These are phyloP conservation scores for Termitomyces sp. DNA, from an alignment of 768 basidiomycete species.

Conservation along the genomic window DNA sequence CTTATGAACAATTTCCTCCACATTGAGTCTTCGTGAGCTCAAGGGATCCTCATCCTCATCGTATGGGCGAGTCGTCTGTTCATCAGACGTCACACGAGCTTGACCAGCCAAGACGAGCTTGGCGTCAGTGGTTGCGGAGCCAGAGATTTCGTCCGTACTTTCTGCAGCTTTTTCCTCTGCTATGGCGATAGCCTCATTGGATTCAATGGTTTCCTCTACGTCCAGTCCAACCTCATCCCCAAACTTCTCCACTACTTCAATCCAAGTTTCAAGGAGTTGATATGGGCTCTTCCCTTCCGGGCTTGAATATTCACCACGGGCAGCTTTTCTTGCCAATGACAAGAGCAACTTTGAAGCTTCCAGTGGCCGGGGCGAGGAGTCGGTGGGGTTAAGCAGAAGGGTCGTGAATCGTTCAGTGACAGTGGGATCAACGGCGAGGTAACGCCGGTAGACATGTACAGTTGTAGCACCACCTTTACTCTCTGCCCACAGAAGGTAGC, in stretches of 20 bases:
- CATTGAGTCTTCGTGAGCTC: slow-evolving; percentile 67
- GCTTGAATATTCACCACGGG: slow-evolving; percentile 76
- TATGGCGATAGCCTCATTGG: slow-evolving; percentile 46
- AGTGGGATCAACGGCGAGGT: slow-evolving; percentile 76
- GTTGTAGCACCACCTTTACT: slow-evolving; percentile 71
- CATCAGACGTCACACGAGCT: slow-evolving; percentile 28
- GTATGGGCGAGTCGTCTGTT: slow-evolving; percentile 47
- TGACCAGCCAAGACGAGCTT: slow-evolving; percentile 18
- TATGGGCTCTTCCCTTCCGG: slow-evolving; percentile 95
- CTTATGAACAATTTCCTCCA: slow-evolving; percentile 77
- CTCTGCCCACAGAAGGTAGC: slow-evolving; percentile 93
- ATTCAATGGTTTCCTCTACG: slow-evolving; percentile 63
- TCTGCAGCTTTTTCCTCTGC: slow-evolving; percentile 35
- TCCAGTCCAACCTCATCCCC: slow-evolving; percentile 92
- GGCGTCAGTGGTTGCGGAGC: slow-evolving; percentile 47
- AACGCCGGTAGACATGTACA: slow-evolving; percentile 82
- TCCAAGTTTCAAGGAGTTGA: slow-evolving; percentile 87
- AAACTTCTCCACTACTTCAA: slow-evolving; percentile 85
- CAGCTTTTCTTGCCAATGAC: slow-evolving; percentile 77
- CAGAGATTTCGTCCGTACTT: slow-evolving; percentile 11
- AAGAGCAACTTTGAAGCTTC: slow-evolving; percentile 92
- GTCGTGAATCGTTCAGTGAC: slow-evolving; percentile 75
- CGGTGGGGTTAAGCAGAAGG: slow-evolving; percentile 60
- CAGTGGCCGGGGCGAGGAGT: slow-evolving; percentile 64
- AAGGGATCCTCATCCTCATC: slow-evolving; percentile 83